Conservation (phyloP, 345 rosid genomes). For the Salix exigua region DNA sequence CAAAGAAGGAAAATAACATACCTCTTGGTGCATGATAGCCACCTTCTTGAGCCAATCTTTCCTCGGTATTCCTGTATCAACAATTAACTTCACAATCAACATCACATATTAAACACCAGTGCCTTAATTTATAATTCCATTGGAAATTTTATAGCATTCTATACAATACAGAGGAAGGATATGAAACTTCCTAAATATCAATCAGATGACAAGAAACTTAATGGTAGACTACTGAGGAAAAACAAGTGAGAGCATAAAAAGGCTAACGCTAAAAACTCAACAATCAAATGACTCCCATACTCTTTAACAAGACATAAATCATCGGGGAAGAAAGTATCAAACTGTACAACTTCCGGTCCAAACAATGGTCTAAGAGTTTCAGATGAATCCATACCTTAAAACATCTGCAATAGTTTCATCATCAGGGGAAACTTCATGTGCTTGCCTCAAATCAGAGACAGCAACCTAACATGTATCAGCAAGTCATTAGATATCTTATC, state of each 20-base stretch:
- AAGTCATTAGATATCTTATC: slow-evolving; percentile 7
- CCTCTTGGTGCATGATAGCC: slow-evolving; percentile 49
- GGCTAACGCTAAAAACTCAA: neutral
- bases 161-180: neutral
- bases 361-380: neutral
- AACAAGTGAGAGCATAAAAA: neutral
- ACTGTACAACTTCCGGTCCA: slow-evolving; percentile 4
- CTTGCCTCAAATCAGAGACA: slow-evolving; percentile 68
- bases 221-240: neutral
- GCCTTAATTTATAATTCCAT: neutral
- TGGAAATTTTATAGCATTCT: neutral
- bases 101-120: neutral
- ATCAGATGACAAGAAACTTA: neutral
- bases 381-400: slow-evolving; percentile 51
- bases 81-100: neutral
- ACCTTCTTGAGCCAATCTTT: slow-evolving; percentile 48
- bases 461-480: slow-evolving; percentile 56
- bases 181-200: neutral
- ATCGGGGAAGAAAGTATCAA: neutral
- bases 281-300: neutral
- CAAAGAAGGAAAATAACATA: slow-evolving; percentile 19
- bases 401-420: slow-evolving; percentile 82
- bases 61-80: slow-evolving; percentile 13
- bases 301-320: neutral
- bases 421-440: slow-evolving; percentile 74